Evolutionary conservation across 768 basidiomycete genomes (phyloP).

Genomic region (Tephrocybe sp.): DNA sequence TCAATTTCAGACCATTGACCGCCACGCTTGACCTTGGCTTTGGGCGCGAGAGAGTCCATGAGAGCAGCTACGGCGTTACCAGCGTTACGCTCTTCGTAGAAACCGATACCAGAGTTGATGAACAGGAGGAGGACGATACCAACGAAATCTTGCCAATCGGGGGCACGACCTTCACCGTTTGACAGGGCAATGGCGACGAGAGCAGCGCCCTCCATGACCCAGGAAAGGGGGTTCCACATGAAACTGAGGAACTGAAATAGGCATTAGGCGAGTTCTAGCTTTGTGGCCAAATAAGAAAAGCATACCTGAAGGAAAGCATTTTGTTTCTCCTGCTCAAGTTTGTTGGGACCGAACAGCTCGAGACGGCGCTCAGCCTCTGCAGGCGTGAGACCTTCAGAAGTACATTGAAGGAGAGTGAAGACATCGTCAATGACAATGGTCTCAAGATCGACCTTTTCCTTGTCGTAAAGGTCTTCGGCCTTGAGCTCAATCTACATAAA

Average conservation of each 20-base stretch:
- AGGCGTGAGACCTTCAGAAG: conserved; percentile 69
- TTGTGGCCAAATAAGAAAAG: neutral
- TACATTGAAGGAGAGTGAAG: conserved; percentile 92
- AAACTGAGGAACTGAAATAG: conserved; percentile 76
- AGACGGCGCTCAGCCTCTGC: conserved; percentile 83
- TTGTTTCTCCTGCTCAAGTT: conserved; percentile 86
- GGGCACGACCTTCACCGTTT: conserved; percentile 82
- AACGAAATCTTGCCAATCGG: conserved; percentile 97
- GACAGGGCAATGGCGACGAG: conserved; percentile 94
- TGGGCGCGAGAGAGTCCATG: conserved; percentile 98
- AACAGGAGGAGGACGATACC: conserved; percentile 91
- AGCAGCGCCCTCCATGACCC: conserved; percentile 99
- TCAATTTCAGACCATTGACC: conserved; percentile 90
- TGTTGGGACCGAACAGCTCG: conserved; percentile 95
- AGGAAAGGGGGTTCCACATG: conserved; percentile 99
- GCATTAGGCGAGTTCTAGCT: conserved; percentile 2
- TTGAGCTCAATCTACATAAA: conserved; percentile 72
- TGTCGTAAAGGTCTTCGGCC: conserved; percentile 93
- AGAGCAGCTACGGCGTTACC: conserved; percentile 99
- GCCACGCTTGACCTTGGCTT: conserved; percentile 89
- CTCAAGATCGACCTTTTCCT: conserved; percentile 99
- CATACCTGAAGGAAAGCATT: conserved; percentile 84
- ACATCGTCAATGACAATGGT: conserved; percentile 96
- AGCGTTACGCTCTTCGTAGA: conserved; percentile 96
- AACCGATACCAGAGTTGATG: conserved; percentile 96